Evolutionary conservation across 176 grass and related monocot species (phyloP).

Genomic region (Avena eriantha): DNA sequence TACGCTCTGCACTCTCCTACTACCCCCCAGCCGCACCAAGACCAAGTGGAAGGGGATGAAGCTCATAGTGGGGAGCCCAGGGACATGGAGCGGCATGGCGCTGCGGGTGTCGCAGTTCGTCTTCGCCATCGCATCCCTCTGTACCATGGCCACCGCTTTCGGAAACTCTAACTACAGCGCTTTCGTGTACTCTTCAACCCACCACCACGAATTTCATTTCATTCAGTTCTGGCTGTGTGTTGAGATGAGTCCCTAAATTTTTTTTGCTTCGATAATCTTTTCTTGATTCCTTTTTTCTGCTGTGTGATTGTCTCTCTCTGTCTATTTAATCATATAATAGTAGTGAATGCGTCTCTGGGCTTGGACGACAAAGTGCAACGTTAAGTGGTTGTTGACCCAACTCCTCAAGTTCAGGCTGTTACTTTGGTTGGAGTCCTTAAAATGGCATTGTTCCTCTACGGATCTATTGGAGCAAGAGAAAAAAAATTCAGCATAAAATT

Average conservation of each 20-base stretch:
- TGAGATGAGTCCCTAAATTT: not conserved
- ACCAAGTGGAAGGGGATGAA: slow-evolving; percentile 56
- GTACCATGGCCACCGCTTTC: slow-evolving; percentile 55
- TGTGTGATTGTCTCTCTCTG: not conserved
- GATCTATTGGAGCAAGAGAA: no score
- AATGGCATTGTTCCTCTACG: no score
- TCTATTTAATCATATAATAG: not conserved
- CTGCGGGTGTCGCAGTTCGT: slow-evolving; percentile 67
- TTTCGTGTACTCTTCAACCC: slow-evolving; percentile 53
- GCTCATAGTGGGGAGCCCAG: slow-evolving; percentile 41
- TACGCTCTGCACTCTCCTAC: slow-evolving; percentile 3
- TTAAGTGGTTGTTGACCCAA: no score
- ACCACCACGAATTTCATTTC: slow-evolving; percentile 1
- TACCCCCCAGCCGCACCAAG: not conserved
- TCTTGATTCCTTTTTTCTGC: no score
- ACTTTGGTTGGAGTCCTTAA: no score
- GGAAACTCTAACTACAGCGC: slow-evolving; percentile 73
- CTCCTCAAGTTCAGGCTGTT: no score
- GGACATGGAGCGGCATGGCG: slow-evolving; percentile 49
- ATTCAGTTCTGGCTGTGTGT: not conserved
- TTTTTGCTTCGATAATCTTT: not conserved
- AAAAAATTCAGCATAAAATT: not conserved
- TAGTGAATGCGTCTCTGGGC: not conserved
- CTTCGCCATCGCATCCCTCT: slow-evolving; percentile 58
- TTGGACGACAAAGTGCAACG: not conserved